Evolutionary conservation across 768 basidiomycete species (phyloP).

Genomic region (Piloderma croceum): DNA sequence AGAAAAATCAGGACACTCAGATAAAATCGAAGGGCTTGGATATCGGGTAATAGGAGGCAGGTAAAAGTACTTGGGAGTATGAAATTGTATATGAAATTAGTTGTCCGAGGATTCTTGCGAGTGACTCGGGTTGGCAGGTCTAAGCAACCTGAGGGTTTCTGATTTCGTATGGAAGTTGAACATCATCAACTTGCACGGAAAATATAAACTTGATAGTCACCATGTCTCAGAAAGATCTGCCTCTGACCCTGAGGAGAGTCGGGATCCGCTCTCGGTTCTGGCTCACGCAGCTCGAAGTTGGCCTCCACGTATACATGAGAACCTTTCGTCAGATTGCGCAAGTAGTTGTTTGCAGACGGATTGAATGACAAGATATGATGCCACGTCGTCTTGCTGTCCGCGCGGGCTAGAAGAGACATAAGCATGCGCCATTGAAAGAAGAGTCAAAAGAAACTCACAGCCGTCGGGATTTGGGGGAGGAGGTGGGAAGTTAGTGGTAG

Average conservation of each 20-base stretch:
- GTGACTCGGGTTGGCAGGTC: too few species aligned
- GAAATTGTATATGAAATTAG: too few species aligned
- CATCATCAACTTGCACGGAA: neutral
- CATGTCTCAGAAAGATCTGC: constrained; percentile 78
- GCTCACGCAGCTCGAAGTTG: constrained; percentile 67
- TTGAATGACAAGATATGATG: constrained; percentile 73
- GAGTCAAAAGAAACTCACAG: constrained; percentile 35
- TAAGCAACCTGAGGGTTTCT: too few species aligned
- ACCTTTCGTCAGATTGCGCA: constrained; percentile 64
- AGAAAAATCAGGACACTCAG: too few species aligned
- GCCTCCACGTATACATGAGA: constrained; percentile 78
- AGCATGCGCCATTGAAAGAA: neutral
- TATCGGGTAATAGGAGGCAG: neutral
- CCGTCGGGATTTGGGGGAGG: constrained; percentile 57
- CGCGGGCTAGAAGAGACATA: constrained; percentile 39
- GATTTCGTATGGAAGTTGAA: too few species aligned
- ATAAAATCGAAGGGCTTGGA: constrained; percentile 4
- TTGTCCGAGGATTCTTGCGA: too few species aligned
- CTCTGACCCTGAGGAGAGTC: constrained; percentile 66
- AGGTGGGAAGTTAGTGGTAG: constrained; percentile 58
- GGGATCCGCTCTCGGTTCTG: constrained; percentile 61
- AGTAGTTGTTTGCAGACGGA: constrained; percentile 53
- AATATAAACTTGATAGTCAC: constrained; percentile 32
- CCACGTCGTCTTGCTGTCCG: constrained; percentile 56
- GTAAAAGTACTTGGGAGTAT: too few species aligned